Evolutionary conservation across 768 basidiomycete species (phyloP).

Genomic region (Crepidotus variabilis): DNA sequence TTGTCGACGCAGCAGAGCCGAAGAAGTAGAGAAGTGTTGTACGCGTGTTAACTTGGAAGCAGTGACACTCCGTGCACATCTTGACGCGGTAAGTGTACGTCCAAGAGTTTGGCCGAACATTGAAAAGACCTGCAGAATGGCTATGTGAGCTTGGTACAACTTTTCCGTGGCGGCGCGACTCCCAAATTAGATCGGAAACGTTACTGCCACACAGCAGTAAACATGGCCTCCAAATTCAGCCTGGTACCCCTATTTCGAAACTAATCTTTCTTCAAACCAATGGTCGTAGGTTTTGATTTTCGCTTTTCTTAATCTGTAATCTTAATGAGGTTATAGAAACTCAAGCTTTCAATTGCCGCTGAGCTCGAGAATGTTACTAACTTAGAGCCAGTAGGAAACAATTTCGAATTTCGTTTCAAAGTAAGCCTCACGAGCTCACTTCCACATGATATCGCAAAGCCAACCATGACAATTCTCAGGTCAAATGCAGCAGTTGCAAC

Average conservation of each 20-base stretch:
- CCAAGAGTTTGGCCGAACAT: slow-evolving; percentile 15
- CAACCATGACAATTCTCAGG: too few species aligned
- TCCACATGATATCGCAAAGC: background rate
- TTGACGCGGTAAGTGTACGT: slow-evolving; percentile 13
- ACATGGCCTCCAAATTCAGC: slow-evolving; percentile 12
- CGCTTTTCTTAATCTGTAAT: background rate
- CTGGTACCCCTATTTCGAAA: slow-evolving; percentile 3
- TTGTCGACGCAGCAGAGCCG: slow-evolving; percentile 12
- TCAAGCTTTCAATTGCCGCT: slow-evolving; percentile 70
- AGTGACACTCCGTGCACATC: slow-evolving; percentile 1
- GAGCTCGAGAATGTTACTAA: slow-evolving; percentile 78
- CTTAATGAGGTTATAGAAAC: slow-evolving; percentile 5
- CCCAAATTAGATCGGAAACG: background rate
- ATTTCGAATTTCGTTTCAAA: slow-evolving; percentile 81
- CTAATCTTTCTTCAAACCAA: slow-evolving; percentile 18
- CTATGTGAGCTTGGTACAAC: background rate
- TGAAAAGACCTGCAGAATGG: background rate
- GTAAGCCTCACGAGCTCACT: slow-evolving; percentile 28
- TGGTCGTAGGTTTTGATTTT: slow-evolving; percentile 43
- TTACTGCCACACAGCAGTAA: slow-evolving; percentile 13
- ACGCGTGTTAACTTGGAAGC: background rate
- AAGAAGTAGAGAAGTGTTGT: slow-evolving; percentile 15
- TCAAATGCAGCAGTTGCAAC: slow-evolving; percentile 77
- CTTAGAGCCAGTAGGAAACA: slow-evolving; percentile 57
- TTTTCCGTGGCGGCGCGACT: background rate